Evolutionary conservation across 257 asterid species (phyloP).

Genomic region (Solanum etuberosum): DNA sequence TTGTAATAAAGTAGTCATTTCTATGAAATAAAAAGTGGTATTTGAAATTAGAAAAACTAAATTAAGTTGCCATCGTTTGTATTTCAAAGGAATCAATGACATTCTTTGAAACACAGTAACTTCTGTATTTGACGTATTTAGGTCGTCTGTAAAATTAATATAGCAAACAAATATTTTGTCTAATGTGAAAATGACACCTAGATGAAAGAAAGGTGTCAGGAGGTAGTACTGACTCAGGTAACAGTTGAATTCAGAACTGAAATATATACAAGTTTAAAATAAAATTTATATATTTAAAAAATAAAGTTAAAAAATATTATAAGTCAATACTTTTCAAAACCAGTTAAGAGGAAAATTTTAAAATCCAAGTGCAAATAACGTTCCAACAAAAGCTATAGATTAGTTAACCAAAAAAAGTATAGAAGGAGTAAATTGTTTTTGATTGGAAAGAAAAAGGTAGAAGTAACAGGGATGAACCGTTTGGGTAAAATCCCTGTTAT

Average conservation of each 20-base stretch:
- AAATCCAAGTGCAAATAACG: not conserved
- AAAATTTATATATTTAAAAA: no score
- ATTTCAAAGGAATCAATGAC: not conserved
- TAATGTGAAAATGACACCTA: not conserved
- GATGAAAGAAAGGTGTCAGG: not conserved
- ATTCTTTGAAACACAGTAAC: not conserved
- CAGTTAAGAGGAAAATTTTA: not conserved
- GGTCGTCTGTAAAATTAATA: not conserved
- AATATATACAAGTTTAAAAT: no score
- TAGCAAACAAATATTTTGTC: not conserved
- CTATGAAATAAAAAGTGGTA: not conserved
- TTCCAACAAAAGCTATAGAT: not conserved
- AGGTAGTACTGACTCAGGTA: not conserved
- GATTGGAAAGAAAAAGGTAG: not conserved
- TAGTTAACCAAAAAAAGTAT: not conserved
- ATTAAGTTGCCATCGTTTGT: not conserved
- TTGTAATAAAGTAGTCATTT: not conserved
- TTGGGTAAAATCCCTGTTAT: slow-evolving; percentile 8
- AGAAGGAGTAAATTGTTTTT: not conserved
- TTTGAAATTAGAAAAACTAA: not conserved
- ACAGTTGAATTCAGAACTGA: not conserved
- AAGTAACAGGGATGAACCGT: not conserved
- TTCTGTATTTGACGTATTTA: not conserved
- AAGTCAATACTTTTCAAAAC: not conserved
- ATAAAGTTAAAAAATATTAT: not conserved